A percentile compares a stretch with the other conserved stretches of the same genome.
These are phyloP conservation scores for Botryotinia calthae DNA, from an alignment of 2,329 filamentous ascomycete species.

Conservation along the genomic window DNA sequence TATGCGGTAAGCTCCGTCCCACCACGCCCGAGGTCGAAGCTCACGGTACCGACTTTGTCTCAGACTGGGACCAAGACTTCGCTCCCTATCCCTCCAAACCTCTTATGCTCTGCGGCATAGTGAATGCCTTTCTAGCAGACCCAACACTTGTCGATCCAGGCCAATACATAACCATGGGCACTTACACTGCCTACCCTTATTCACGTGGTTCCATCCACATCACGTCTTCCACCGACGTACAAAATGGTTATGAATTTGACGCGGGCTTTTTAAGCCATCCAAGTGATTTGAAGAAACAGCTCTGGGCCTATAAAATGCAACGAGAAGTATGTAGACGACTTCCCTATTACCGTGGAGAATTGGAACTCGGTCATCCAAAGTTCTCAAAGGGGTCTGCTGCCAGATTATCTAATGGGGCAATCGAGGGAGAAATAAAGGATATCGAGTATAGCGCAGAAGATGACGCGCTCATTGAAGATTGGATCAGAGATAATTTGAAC, in stretches of 20 bases:
- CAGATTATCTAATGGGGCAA: slow-evolving; percentile 31
- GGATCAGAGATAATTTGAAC: slow-evolving; percentile 42
- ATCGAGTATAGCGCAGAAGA: slow-evolving; percentile 41
- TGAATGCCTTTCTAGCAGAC: slow-evolving; percentile 47
- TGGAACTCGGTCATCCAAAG: slow-evolving; percentile 44
- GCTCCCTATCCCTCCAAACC: slow-evolving; percentile 35
- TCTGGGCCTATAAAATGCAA: slow-evolving; percentile 65
- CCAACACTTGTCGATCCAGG: slow-evolving; percentile 40
- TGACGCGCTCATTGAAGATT: slow-evolving; percentile 43
- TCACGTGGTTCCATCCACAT: slow-evolving; percentile 63
- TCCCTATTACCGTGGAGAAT: slow-evolving; percentile 49
- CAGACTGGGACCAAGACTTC: slow-evolving; percentile 57
- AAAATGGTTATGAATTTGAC: slow-evolving; percentile 53
- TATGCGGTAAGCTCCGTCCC: slow-evolving; percentile 55
- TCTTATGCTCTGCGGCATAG: slow-evolving; percentile 53
- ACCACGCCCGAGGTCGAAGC: slow-evolving; percentile 52
- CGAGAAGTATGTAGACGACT: slow-evolving; percentile 59
- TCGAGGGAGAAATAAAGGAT: slow-evolving; percentile 38
- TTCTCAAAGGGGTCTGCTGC: slow-evolving; percentile 46
- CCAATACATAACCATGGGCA: slow-evolving; percentile 53
- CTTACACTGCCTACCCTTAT: slow-evolving; percentile 58
- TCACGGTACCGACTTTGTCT: slow-evolving; percentile 51
- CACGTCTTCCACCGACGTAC: slow-evolving; percentile 42
- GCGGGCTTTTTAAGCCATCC: slow-evolving; percentile 55
- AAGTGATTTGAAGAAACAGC: slow-evolving; percentile 56